Conservation (phyloP, 768 basidiomycete species). For the Agaricus sinodeliciosus region DNA sequence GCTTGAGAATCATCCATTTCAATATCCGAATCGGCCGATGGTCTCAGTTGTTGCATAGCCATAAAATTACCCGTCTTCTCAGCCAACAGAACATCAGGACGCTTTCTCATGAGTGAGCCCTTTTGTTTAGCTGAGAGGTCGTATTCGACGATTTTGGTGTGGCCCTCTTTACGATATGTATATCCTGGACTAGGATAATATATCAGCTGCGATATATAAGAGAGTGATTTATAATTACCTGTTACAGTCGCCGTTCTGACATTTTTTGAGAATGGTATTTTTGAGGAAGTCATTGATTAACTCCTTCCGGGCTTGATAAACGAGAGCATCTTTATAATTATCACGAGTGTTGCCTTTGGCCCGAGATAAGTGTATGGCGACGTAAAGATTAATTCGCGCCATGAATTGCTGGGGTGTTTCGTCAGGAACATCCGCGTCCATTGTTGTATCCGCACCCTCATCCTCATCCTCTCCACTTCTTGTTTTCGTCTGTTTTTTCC, state of each 20-base stretch:
- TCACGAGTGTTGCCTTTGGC: conserved; percentile 57
- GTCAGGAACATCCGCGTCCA: conserved; percentile 37
- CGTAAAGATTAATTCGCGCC: conserved; percentile 58
- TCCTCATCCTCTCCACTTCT: conserved; percentile 33
- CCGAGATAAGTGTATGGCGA: conserved; percentile 45
- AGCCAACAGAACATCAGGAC: conserved; percentile 70
- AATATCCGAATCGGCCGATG: conserved; percentile 27
- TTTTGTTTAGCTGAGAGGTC: conserved; percentile 82
- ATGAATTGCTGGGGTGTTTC: conserved; percentile 61
- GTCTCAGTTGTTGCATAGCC: conserved; percentile 17
- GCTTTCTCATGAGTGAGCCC: conserved; percentile 45
- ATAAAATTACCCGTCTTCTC: conserved; percentile 33
- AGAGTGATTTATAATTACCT: conserved; percentile 54
- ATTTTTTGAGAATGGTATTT: conserved; percentile 60
- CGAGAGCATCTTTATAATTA: conserved; percentile 81
- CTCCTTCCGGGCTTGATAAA: conserved; percentile 82
- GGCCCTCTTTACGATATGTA: conserved; percentile 90
- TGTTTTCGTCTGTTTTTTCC: conserved; percentile 22
- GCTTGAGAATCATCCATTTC: conserved; percentile 47
- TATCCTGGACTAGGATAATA: conserved; percentile 52
- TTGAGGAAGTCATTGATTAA: conserved; percentile 79
- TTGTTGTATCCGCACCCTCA: conserved; percentile 31
- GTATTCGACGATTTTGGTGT: conserved; percentile 92
- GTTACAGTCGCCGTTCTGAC: conserved; percentile 68
- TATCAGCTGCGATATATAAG: conserved; percentile 1